A percentile compares a stretch with the other conserved stretches of the same genome.
phyloP scores from a whole-genome alignment of 768 basidiomycete genomes.

The Suillus paluster region DNA sequence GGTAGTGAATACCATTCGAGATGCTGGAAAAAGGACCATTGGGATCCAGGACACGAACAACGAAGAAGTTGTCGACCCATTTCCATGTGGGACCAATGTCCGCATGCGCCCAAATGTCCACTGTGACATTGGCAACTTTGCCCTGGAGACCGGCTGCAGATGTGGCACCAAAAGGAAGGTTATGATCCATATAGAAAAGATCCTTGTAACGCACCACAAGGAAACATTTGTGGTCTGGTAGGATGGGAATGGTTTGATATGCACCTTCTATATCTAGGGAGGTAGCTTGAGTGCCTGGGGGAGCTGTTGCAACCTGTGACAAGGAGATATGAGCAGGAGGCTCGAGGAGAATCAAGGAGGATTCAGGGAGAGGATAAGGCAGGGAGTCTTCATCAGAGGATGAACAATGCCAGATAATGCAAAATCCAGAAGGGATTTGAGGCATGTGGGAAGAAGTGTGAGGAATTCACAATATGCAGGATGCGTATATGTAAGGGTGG shows the following conservation, averaged over 20 bases:
- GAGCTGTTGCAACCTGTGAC: background rate
- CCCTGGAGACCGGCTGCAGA: constrained; percentile 13
- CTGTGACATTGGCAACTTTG: constrained; percentile 15
- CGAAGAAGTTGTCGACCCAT: constrained; percentile 30
- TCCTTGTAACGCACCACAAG: constrained; percentile 13
- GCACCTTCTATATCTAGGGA: constrained; percentile 18
- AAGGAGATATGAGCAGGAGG: too few species aligned
- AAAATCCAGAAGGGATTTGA: too few species aligned
- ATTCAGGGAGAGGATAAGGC: too few species aligned
- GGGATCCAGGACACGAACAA: background rate
- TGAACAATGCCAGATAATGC: too few species aligned
- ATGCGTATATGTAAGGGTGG: too few species aligned
- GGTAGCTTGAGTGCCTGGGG: constrained; percentile 11
- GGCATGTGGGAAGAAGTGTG: too few species aligned
- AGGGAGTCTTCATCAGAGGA: too few species aligned
- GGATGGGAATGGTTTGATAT: background rate
- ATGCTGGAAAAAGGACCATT: background rate
- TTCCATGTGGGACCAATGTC: constrained; percentile 23
- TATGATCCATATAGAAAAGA: constrained; percentile 17
- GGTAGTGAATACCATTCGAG: background rate
- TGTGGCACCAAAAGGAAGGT: too few species aligned
- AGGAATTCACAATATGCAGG: too few species aligned
- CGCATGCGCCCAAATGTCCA: constrained; percentile 28
- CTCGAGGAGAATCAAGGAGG: too few species aligned
- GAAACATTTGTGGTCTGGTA: background rate